A percentile compares a stretch with the other conserved stretches of the same genome.
Conservation (phyloP, 805 yeast species). For the Metschnikowia vanudenii region DNA sequence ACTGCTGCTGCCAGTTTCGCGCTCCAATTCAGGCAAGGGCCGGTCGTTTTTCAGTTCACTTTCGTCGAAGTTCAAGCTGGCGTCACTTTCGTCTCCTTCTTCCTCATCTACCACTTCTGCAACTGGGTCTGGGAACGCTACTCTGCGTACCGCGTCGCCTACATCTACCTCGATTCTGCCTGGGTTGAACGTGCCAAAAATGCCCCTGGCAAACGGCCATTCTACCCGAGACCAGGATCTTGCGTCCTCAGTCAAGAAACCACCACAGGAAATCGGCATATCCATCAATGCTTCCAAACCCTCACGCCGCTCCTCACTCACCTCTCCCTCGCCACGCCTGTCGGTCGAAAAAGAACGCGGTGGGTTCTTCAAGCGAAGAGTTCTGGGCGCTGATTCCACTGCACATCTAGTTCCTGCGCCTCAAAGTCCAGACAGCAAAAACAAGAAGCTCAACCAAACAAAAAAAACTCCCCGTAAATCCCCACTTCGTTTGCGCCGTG, state of each 20-base stretch:
- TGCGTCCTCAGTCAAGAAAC: constrained; percentile 24
- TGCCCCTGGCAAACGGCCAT: constrained; percentile 2
- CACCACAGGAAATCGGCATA: constrained; percentile 28
- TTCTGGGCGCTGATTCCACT: constrained; percentile 12
- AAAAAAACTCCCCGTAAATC: constrained; percentile 30
- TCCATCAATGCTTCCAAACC: constrained; percentile 13
- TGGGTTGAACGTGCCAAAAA: constrained; percentile 2
- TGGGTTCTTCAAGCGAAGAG: constrained; percentile 20
- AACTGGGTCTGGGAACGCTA: background rate
- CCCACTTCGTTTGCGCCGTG: constrained; percentile 52
- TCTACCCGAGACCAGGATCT: constrained; percentile 21
- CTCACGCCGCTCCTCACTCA: constrained; percentile 9
- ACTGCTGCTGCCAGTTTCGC: constrained; percentile 3
- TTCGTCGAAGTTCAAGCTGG: constrained; percentile 40
- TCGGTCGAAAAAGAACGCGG: constrained; percentile 18
- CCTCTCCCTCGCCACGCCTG: constrained; percentile 14
- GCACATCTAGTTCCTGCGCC: background rate
- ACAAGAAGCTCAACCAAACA: constrained; percentile 32
- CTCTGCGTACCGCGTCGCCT: background rate
- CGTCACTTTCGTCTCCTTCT: constrained; percentile 6
- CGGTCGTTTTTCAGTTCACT: constrained; percentile 36
- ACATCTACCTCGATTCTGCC: constrained; percentile 2
- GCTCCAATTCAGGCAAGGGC: constrained; percentile 14
- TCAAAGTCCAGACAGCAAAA: background rate
- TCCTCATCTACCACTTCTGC: constrained; percentile 2